Percentiles rank a stretch among this genome's conserved stretches.
Evolutionary conservation across 371 early-diverging fungal genomes (phyloP).

Genomic region (Mortierella sp.): DNA sequence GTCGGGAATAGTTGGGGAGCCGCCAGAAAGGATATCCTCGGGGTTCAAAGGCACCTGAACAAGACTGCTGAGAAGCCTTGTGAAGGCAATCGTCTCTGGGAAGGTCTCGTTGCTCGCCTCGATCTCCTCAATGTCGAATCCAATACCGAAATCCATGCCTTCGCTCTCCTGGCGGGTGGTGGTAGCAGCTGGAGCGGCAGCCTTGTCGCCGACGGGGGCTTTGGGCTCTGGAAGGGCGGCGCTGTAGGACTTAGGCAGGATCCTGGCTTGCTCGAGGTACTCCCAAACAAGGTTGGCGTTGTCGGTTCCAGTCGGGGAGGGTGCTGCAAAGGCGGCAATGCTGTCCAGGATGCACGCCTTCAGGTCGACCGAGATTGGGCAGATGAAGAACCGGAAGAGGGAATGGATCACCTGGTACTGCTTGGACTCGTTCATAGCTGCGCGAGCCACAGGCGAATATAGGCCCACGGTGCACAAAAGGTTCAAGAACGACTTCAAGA

Average conservation of each 20-base stretch:
- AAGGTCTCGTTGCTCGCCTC: slow-evolving; percentile 81
- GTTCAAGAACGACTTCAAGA: slow-evolving; percentile 76
- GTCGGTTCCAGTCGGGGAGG: slow-evolving; percentile 59
- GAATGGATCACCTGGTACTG: slow-evolving; percentile 70
- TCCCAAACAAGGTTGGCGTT: slow-evolving; percentile 77
- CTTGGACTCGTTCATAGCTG: slow-evolving; percentile 70
- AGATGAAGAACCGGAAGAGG: slow-evolving; percentile 80
- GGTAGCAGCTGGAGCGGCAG: slow-evolving; percentile 33
- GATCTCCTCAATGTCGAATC: slow-evolving; percentile 82
- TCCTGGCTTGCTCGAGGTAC: slow-evolving; percentile 77
- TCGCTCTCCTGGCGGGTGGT: slow-evolving; percentile 38
- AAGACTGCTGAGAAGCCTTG: slow-evolving; percentile 79
- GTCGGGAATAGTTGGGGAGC: slow-evolving; percentile 60
- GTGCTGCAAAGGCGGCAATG: slow-evolving; percentile 79
- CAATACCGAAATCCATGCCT: slow-evolving; percentile 66
- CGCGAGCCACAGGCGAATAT: slow-evolving; percentile 72
- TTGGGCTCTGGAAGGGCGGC: slow-evolving; percentile 49
- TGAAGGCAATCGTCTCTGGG: slow-evolving; percentile 87
- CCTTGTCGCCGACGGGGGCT: slow-evolving; percentile 36
- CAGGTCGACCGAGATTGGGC: slow-evolving; percentile 74
- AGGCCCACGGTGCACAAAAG: slow-evolving; percentile 74
- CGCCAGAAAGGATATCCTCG: slow-evolving; percentile 53
- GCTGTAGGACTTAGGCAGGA: slow-evolving; percentile 67
- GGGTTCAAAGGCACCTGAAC: slow-evolving; percentile 71
- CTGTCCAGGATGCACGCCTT: slow-evolving; percentile 84